Conservation (phyloP, 2,329 filamentous ascomycete species). For the Paecilomyces sp. region DNA sequence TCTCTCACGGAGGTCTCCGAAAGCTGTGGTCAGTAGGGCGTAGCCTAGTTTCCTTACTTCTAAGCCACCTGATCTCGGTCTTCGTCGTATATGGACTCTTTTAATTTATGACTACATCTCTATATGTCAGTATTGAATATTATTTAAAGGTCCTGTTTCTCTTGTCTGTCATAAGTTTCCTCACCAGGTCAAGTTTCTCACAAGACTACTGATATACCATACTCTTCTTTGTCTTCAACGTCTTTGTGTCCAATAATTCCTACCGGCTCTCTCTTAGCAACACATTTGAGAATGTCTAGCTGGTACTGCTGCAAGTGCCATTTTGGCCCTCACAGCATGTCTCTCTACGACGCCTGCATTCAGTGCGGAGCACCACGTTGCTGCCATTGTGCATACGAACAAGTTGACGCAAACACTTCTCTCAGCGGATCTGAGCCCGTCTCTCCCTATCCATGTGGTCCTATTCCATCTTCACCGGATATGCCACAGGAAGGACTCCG, state of each 20-base stretch:
- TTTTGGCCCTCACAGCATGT: constrained; percentile 22
- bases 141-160: background rate
- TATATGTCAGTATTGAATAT: background rate
- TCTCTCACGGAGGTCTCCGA: background rate
- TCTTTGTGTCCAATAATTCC: background rate
- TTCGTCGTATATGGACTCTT: background rate
- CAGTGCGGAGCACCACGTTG: constrained; percentile 18
- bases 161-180: background rate
- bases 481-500: constrained; percentile 1
- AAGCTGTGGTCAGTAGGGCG: background rate
- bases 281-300: constrained; percentile 13
- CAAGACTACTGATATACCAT: background rate
- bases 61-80: background rate
- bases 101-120: background rate
- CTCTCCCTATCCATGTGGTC: constrained; percentile 12
- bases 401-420: constrained; percentile 2
- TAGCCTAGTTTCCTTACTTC: background rate
- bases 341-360: constrained; percentile 18
- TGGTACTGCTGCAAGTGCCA: constrained; percentile 30
- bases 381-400: constrained; percentile 10
- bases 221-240: background rate
- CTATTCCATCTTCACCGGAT: background rate
- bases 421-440: constrained; percentile 5
- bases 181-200: background rate
- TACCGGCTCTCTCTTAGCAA: background rate